A percentile compares a stretch with the other conserved stretches of the same genome.
These are phyloP conservation scores for Trypanosoma brucei DNA, from an alignment of 208 protist species.

Conservation along the genomic window DNA sequence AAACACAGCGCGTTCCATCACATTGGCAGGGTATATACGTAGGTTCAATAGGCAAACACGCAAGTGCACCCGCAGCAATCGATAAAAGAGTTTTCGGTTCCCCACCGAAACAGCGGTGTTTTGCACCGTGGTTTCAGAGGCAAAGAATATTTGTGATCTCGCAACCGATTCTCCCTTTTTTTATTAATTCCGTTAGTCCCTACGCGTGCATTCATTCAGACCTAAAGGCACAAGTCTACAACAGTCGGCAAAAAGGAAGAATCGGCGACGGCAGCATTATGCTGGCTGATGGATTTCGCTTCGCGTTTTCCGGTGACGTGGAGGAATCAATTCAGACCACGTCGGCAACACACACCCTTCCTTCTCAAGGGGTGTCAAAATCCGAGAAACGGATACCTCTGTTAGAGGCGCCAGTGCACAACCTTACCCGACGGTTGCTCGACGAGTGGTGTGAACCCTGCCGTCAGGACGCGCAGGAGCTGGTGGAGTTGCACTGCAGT, in stretches of 20 bases:
- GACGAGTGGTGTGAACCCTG: conserved; percentile 9
- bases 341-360: neutral
- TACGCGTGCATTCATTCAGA: neutral
- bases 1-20: conserved; percentile 80
- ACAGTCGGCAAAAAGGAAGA: no score
- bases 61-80: no score
- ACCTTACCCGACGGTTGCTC: conserved; percentile 9
- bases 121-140: no score
- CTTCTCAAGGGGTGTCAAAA: neutral
- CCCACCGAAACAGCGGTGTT: no score
- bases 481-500: conserved; percentile 12
- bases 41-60: neutral
- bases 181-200: no score
- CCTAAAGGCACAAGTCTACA: no score
- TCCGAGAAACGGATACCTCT: conserved; percentile 11
- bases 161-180: no score
- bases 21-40: conserved; percentile 81
- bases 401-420: conserved; percentile 7
- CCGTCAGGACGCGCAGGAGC: conserved; percentile 2
- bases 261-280: neutral
- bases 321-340: neutral
- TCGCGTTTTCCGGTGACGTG: conserved; percentile 24
- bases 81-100: no score
- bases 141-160: no score
- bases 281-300: conserved; percentile 35